phyloP scores from a whole-genome alignment of 2,329 filamentous ascomycete genomes.

The Cercospora janseana region DNA sequence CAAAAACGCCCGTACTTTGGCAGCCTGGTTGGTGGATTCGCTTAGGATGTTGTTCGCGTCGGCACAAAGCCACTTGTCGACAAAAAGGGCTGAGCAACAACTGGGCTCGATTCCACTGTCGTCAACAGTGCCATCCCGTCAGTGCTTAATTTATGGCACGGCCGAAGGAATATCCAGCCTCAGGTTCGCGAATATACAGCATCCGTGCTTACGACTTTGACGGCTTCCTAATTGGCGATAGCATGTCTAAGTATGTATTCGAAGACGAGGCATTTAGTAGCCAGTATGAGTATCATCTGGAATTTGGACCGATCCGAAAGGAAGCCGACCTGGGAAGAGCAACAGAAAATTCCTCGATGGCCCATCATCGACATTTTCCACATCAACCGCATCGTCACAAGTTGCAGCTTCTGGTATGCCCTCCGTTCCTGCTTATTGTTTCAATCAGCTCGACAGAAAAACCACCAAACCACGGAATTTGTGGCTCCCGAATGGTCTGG shows the following conservation, averaged over 20 bases:
- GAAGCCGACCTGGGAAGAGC: neutral
- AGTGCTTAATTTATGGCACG: neutral
- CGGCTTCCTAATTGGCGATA: conserved; percentile 6
- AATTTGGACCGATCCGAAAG: neutral
- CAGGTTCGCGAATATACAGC: neutral
- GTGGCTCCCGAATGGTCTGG: neutral
- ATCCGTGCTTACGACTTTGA: conserved; percentile 2
- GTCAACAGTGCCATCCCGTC: too few species aligned
- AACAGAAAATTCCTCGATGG: too few species aligned
- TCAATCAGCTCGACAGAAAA: neutral
- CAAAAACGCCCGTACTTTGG: too few species aligned
- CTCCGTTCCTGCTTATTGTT: conserved; percentile 11
- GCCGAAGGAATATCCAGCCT: too few species aligned
- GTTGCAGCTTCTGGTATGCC: conserved; percentile 10
- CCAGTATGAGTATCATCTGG: neutral
- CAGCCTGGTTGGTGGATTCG: too few species aligned
- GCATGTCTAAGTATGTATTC: neutral
- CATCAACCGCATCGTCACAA: neutral
- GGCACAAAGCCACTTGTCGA: too few species aligned
- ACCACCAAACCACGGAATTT: neutral
- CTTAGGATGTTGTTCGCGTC: too few species aligned
- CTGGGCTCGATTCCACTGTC: too few species aligned
- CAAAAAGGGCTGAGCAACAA: too few species aligned
- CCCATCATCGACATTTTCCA: neutral
- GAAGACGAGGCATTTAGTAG: neutral